Conservation (phyloP, 2,329 filamentous ascomycete species). For the Cercospora zeina region DNA sequence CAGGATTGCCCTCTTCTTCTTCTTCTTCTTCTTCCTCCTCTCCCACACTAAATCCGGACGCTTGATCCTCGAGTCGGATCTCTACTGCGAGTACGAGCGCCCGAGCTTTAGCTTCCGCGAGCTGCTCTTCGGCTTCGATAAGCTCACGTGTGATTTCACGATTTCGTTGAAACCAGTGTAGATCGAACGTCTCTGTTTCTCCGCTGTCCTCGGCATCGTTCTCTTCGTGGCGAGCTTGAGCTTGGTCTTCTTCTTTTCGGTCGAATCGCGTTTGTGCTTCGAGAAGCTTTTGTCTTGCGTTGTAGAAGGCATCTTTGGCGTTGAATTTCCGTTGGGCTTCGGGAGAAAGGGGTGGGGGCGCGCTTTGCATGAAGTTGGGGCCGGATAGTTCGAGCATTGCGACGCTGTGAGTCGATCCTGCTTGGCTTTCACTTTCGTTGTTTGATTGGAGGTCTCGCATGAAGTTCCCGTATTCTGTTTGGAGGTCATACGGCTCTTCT, state of each 20-base stretch:
- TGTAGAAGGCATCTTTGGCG: slow-evolving; percentile 4
- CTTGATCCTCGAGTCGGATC: neutral
- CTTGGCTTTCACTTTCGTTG: neutral
- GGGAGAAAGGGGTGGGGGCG: neutral
- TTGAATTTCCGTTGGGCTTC: neutral
- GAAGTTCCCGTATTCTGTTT: neutral
- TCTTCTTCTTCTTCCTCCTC: neutral
- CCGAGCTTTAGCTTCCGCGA: slow-evolving; percentile 11
- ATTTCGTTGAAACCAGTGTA: slow-evolving; percentile 20
- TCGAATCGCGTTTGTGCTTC: slow-evolving; percentile 2
- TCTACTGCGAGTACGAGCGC: slow-evolving; percentile 15
- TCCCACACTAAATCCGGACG: neutral
- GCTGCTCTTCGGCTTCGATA: slow-evolving; percentile 25
- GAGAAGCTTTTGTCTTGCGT: neutral
- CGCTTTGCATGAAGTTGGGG: neutral
- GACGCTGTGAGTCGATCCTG: neutral
- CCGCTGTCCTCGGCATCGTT: neutral
- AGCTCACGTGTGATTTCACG: slow-evolving; percentile 16
- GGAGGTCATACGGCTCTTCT: neutral
- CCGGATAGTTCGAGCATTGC: neutral
- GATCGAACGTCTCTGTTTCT: slow-evolving; percentile 16
- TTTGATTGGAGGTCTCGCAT: neutral
- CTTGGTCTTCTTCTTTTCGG: neutral
- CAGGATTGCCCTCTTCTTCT: neutral
- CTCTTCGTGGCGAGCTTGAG: neutral